phyloP scores from a whole-genome alignment of 352 stramenopile species.

The Pythium sp. region DNA sequence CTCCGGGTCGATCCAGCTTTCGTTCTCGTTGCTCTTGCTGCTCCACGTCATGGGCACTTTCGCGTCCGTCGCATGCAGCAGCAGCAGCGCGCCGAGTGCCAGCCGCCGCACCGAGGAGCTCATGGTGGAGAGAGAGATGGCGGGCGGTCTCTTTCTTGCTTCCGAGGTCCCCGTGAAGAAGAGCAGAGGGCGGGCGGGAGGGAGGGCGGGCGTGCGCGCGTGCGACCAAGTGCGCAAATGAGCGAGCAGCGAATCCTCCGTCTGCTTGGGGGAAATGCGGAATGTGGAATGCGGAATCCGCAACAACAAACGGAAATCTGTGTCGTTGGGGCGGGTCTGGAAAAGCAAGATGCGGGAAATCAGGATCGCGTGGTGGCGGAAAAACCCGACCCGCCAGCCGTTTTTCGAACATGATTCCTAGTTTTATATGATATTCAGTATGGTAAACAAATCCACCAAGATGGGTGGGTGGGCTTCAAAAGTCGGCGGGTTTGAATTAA shows the following conservation, averaged over 20 bases:
- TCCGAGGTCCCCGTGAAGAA: background rate
- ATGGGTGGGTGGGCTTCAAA: background rate
- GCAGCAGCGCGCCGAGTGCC: slow-evolving; percentile 20
- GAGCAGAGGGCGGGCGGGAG: background rate
- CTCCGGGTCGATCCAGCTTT: slow-evolving; percentile 77
- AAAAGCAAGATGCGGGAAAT: background rate
- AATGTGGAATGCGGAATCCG: background rate
- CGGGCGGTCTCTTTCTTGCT: background rate
- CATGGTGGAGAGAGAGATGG: slow-evolving; percentile 1
- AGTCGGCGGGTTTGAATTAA: background rate
- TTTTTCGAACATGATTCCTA: background rate
- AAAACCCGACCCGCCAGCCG: background rate
- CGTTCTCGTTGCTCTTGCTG: slow-evolving; percentile 39
- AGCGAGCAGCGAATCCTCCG: slow-evolving; percentile 7
- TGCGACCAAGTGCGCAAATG: slow-evolving; percentile 14
- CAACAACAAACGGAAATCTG: background rate
- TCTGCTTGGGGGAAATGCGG: slow-evolving; percentile 4
- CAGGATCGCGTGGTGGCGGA: background rate
- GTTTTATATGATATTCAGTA: background rate
- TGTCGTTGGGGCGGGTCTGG: background rate
- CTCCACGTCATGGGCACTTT: slow-evolving; percentile 24
- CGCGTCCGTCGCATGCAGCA: slow-evolving; percentile 19
- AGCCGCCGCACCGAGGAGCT: slow-evolving; percentile 20
- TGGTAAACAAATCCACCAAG: background rate
- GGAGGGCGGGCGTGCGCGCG: slow-evolving; percentile 1